Conservation (phyloP, 2,329 filamentous ascomycete species). For the Colletotrichum sp. region DNA sequence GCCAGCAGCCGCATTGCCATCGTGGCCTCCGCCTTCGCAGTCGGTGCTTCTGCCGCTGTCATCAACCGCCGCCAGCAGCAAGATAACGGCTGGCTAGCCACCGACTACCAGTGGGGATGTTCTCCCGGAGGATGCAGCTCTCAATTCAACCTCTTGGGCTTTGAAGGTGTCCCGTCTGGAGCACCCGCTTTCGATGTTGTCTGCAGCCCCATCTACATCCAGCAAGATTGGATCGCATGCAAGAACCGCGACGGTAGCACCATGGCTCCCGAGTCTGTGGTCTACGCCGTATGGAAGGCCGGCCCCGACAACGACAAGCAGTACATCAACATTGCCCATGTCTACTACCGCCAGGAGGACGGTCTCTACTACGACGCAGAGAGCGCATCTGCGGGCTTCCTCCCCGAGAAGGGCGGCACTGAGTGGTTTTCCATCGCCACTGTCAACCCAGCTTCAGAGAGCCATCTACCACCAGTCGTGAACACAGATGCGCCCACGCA, state of each 20-base stretch:
- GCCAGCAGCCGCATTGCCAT: background rate
- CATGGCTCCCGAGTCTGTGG: slow-evolving; percentile 11
- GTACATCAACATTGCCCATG: slow-evolving; percentile 27
- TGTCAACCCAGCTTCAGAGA: background rate
- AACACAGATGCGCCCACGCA: background rate
- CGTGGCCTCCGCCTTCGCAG: background rate
- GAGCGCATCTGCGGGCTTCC: background rate
- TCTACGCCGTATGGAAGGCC: slow-evolving; percentile 26
- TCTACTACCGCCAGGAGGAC: slow-evolving; percentile 14
- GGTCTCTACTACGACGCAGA: background rate
- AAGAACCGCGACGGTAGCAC: slow-evolving; percentile 2
- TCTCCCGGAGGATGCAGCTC: slow-evolving; percentile 28
- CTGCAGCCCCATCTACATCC: slow-evolving; percentile 29
- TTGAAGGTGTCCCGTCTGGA: slow-evolving; percentile 23
- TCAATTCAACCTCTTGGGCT: slow-evolving; percentile 26
- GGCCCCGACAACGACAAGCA: slow-evolving; percentile 16
- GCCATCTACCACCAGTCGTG: background rate
- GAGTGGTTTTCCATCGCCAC: background rate
- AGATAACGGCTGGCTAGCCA: background rate
- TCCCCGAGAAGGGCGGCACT: background rate
- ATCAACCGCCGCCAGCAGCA: background rate
- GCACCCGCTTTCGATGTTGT: slow-evolving; percentile 29
- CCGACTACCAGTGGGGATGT: slow-evolving; percentile 23
- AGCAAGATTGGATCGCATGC: slow-evolving; percentile 27
- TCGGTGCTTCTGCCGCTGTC: slow-evolving; percentile 1